phyloP scores from a whole-genome alignment of 306 rosid species.

The Vigna unguiculata region DNA sequence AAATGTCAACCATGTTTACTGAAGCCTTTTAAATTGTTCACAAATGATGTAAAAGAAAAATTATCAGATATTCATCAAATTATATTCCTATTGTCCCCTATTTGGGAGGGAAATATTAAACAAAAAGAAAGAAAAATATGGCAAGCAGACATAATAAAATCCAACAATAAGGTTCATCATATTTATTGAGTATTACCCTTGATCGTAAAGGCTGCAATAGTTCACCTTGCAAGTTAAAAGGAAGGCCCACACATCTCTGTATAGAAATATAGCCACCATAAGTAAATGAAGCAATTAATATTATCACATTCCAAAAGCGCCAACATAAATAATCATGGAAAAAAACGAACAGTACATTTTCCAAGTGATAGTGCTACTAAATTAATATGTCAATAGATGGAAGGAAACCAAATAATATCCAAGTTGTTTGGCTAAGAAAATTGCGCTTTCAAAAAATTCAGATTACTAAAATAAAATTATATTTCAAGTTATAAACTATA shows the following conservation, averaged over 20 bases:
- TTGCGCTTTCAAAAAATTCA: not conserved
- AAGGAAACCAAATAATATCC: conserved; percentile 21
- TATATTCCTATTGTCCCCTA: conserved; percentile 5
- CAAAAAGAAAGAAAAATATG: conserved; percentile 10
- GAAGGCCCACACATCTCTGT: conserved; percentile 99
- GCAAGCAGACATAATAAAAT: conserved; percentile 31
- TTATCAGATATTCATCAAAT: conserved; percentile 33
- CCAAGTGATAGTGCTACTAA: conserved; percentile 17
- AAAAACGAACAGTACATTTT: conserved; percentile 19
- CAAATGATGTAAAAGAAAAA: conserved; percentile 20
- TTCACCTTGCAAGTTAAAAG: conserved; percentile 79
- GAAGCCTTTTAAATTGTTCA: conserved; percentile 8
- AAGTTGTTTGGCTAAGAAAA: conserved; percentile 24
- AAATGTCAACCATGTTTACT: conserved; percentile 1
- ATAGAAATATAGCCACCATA: conserved; percentile 48
- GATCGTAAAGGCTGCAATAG: conserved; percentile 95
- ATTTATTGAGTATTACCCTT: conserved; percentile 77
- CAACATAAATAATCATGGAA: conserved; percentile 40
- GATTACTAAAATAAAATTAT: not conserved
- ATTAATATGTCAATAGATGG: conserved; percentile 10
- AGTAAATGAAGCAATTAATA: conserved; percentile 39
- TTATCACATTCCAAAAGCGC: conserved; percentile 29
- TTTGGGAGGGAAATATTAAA: conserved; percentile 8
- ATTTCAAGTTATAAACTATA: not conserved
- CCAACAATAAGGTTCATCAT: not conserved